Percentiles rank a stretch among this genome's conserved stretches.
Conservation (phyloP, 2,329 filamentous ascomycete species). For the Diaporthe helianthi region DNA sequence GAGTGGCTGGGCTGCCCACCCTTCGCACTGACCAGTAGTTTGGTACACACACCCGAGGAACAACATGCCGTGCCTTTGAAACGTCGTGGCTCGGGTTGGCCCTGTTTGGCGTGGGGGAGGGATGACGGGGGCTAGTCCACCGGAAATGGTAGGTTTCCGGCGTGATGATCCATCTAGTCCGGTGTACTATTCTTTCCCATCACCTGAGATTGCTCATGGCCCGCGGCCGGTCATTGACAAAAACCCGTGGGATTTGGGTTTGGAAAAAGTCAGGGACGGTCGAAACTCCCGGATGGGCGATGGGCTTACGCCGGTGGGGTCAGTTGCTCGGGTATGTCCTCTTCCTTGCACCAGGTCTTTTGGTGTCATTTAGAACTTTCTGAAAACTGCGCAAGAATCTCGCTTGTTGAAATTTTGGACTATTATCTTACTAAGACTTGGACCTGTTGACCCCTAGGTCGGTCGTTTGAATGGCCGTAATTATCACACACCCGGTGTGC, state of each 20-base stretch:
- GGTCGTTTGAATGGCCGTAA: background rate
- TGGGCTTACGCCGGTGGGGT: no score
- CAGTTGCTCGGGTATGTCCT: no score
- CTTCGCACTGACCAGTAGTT: constrained; percentile 21
- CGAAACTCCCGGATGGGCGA: no score
- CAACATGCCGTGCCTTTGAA: constrained; percentile 3
- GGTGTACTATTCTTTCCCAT: background rate
- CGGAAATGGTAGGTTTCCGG: constrained; percentile 2
- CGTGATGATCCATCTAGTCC: no score
- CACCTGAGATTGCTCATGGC: background rate
- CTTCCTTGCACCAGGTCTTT: background rate
- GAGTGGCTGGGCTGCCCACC: background rate
- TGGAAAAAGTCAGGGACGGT: background rate
- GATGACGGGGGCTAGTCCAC: constrained; percentile 5
- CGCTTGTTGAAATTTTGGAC: background rate
- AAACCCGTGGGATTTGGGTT: background rate
- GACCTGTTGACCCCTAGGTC: background rate
- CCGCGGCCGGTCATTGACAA: background rate
- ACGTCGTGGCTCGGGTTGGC: background rate
- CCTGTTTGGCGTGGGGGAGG: constrained; percentile 8
- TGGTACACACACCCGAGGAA: constrained; percentile 12
- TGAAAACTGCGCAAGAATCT: background rate
- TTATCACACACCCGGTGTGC: background rate
- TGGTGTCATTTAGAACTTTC: background rate
- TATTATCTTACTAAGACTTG: no score